Base-by-base conservation (phyloP, 352 stramenopile genomes). In the Peronosclerospora sorghi region DNA sequence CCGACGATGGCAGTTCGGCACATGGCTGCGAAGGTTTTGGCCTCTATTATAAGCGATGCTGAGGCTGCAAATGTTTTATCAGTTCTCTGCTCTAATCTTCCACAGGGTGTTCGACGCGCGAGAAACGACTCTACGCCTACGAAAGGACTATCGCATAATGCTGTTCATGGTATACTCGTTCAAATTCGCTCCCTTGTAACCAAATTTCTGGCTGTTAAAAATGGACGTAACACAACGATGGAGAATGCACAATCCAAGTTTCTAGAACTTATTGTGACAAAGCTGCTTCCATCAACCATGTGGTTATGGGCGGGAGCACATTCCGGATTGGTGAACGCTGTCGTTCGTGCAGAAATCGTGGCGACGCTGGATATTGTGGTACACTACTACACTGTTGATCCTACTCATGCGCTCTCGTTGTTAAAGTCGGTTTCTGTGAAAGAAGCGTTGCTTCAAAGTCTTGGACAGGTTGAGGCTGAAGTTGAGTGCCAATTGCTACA, bases 11-110 rank as follows among this genome's bases (percentile, higher is more conserved):
- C 80, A 24, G 81, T 86, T 27, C 78, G 78, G 13, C 57, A 83
- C 20, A 93, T 93, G 73, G 72, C 81, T 27, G 76, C 76, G 0
- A 67, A 79, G 39, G 81, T 85, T n/a, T 41, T 93, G 19, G 78
- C 70, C 0, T 53, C 73, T 7, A 87, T 93, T 27, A 58, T 85
- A 2, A 66, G 57, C 12, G 62, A 82, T 23, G 56, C 57, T n/a
- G 58, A 83, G 35, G 68, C 69, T n/a, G 42, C 64, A 7, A 42
- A n/a, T 1, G 42, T 86, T 12, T 40, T 85, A 32, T 47, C 38
- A 2, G 38, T 34, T 29, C 55, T 87, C 4, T 65, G 57, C 12
- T 34, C 41, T 5, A 38, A 66, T 35, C 57, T 86, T n/a, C 69
- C 69, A 17, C 56, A 56, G 20, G 66, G 64, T 12, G 54, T 80